A percentile compares a stretch with the other conserved stretches of the same genome.
Evolutionary conservation across 2,329 filamentous ascomycete genomes (phyloP).

Genomic region (Nigrospora osmanthi): DNA sequence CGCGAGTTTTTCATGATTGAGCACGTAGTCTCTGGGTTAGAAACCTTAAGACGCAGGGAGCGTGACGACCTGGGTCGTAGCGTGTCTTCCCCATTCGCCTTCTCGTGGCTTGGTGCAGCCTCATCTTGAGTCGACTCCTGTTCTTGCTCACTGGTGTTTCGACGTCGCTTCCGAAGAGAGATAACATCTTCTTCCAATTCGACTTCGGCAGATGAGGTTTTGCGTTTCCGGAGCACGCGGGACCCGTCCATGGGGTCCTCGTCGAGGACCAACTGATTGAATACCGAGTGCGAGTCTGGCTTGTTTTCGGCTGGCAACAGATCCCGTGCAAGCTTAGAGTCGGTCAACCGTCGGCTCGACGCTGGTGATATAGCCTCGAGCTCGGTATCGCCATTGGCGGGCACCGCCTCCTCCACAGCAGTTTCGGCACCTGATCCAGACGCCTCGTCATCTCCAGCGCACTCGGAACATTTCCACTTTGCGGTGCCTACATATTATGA

Average conservation of each 20-base stretch:
- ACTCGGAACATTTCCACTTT: conserved; percentile 45
- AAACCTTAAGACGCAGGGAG: conserved; percentile 46
- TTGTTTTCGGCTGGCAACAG: conserved; percentile 62
- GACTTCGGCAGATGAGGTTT: conserved; percentile 63
- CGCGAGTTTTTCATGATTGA: conserved; percentile 32
- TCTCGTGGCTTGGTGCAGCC: conserved; percentile 25
- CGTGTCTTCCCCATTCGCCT: conserved; percentile 23
- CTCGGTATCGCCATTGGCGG: conserved; percentile 21
- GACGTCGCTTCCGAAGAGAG: conserved; percentile 45
- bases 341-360: conserved; percentile 42
- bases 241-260: conserved; percentile 71
- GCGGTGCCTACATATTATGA: conserved; percentile 24
- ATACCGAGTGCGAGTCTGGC: conserved; percentile 68
- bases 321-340: conserved; percentile 62
- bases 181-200: conserved; percentile 48
- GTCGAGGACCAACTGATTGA: conserved; percentile 63
- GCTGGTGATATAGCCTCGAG: conserved; percentile 28
- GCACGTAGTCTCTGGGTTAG: conserved; percentile 28
- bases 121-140: conserved; percentile 23
- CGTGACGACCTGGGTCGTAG: conserved; percentile 41
- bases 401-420: conserved; percentile 14
- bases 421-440: conserved; percentile 21
- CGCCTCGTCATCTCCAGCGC: conserved; percentile 21
- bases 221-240: conserved; percentile 74
- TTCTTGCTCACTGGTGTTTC: conserved; percentile 30